Evolutionary conservation across 179 eudicot species (phyloP), one percentile per base, ranked within the genome.

Genomic region (Nepenthes alata): DNA sequence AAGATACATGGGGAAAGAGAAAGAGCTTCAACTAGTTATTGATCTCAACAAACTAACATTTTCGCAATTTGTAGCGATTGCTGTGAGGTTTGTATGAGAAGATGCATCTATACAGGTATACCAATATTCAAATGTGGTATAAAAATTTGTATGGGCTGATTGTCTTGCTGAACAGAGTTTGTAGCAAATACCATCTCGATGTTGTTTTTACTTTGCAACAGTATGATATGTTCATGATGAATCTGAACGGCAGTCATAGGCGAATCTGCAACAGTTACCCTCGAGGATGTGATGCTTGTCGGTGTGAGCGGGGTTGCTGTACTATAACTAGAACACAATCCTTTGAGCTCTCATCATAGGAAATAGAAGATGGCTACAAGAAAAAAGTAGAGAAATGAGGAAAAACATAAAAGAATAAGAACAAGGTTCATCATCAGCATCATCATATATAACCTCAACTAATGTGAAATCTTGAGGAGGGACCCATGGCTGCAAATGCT

Each of bases 261-360:
- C 37, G 61, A 53, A 44, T 5, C 66, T 48, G 37, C 47, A 7
- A 41, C 11, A 54, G 13, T 53, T 45, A 67, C 1, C 61, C 25
- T 67, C 0, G 67, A 60, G 13, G 57, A 58, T 11, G 73, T 75
- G 6, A 58, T 41, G 61, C 60, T 77, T 45, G 56, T 34, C 60
- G 57, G 70, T 13, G 60, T 64, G 80, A 70, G 67, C 63, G 61
- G 13, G 98, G 98, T 55, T 93, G 94, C 67, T 85, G 97, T 68
- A 93, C 83, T 66, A 93, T 71, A 2, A 93, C 83, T 55, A 85
- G 66, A 15, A 83, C 60, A 1, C 85, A 76, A 57, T 79, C 82
- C 72, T 76, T 77, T 11, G 72, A 63, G 63, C 75, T 74, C 71
- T 75, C 69, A 37, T 73, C 75, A 1, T 41, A 55, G 1, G 75